A percentile compares a stretch with the other conserved stretches of the same genome.
These are phyloP conservation scores for Acorus calamus DNA, from an alignment of 106 monocot genomes.

Conservation along the genomic window DNA sequence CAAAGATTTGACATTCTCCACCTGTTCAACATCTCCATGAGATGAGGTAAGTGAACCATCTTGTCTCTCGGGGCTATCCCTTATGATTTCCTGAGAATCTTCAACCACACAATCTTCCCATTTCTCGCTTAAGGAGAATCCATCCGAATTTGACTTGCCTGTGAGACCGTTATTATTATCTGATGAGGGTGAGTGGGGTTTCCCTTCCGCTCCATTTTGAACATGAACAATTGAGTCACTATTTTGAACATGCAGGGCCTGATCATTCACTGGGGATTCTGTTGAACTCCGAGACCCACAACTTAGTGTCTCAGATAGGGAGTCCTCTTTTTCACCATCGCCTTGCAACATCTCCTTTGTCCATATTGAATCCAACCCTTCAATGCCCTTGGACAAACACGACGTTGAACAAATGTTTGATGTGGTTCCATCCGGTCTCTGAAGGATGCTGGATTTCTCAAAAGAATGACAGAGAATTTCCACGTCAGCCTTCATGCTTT, in stretches of 20 bases:
- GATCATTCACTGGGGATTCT: too few relatives aligned
- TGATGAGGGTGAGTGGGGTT: background rate
- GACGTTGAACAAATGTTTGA: conserved; percentile 6
- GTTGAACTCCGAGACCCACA: too few relatives aligned
- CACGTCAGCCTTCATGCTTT: conserved; percentile 1
- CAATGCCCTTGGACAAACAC: background rate
- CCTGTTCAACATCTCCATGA: background rate
- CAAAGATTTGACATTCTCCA: background rate
- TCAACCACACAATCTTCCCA: background rate
- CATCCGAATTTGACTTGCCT: conserved; percentile 16
- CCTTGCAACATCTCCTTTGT: conserved; percentile 10
- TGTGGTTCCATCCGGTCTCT: background rate
- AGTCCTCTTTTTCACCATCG: conserved; percentile 7
- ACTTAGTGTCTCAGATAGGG: background rate
- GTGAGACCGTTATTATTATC: conserved; percentile 18
- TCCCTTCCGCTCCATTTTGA: background rate
- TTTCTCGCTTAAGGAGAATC: conserved; percentile 8
- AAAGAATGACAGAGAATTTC: background rate
- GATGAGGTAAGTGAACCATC: background rate
- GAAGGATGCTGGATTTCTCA: background rate
- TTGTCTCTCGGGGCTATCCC: background rate
- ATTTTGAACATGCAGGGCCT: background rate
- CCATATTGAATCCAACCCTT: background rate
- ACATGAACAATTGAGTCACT: background rate
- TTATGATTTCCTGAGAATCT: background rate